These are phyloP conservation scores for Cladosporium sp. DNA, from an alignment of 2,329 filamentous ascomycete species.

Conservation along the genomic window DNA sequence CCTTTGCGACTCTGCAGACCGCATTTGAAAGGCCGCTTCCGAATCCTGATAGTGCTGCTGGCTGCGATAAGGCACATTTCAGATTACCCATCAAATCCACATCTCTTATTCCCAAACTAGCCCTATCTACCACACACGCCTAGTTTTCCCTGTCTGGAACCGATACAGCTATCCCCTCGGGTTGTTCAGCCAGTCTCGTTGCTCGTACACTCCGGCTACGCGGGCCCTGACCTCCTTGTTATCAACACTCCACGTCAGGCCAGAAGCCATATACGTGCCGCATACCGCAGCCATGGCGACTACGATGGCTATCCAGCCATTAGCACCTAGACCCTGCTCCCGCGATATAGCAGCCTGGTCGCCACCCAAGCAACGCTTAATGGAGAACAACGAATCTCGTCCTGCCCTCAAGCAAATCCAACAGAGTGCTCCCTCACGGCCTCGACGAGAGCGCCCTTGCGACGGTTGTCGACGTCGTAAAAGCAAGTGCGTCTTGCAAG, in stretches of 20 bases:
- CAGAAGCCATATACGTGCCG: constrained; percentile 13
- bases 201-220: constrained; percentile 14
- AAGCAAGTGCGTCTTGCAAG: constrained; percentile 73
- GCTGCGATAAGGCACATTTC: neutral
- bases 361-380: constrained; percentile 35
- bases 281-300: constrained; percentile 39
- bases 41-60: neutral
- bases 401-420: constrained; percentile 32
- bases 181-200: constrained; percentile 6
- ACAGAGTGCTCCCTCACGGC: constrained; percentile 22
- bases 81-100: constrained; percentile 16
- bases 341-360: constrained; percentile 44
- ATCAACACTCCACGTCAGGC: constrained; percentile 19
- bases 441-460: constrained; percentile 46
- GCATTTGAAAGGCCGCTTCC: constrained; percentile 15
- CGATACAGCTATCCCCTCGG: neutral
- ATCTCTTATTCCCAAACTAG: constrained; percentile 7
- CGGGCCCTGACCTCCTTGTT: constrained; percentile 12
- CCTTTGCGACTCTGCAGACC: constrained; percentile 26
- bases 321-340: constrained; percentile 42
- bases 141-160: constrained; percentile 1
- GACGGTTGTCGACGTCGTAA: constrained; percentile 72
- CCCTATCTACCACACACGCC: constrained; percentile 14
- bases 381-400: constrained; percentile 41
- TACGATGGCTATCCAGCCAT: constrained; percentile 45